Evolutionary conservation across 768 basidiomycete species (phyloP), one percentile per base, ranked within the genome.

Genomic region (Jaapia argillacea): DNA sequence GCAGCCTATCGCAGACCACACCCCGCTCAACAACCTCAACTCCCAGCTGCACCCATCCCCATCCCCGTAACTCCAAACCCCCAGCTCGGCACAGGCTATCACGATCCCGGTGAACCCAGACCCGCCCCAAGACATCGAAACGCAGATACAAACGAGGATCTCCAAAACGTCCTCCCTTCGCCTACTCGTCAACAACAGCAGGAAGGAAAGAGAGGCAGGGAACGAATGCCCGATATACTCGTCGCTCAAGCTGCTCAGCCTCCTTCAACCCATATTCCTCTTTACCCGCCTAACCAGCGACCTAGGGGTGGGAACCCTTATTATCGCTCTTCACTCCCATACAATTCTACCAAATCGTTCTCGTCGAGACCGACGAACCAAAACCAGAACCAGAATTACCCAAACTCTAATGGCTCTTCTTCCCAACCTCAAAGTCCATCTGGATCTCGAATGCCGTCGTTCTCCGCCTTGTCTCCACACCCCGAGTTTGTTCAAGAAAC

Each of bases 401-500:
- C n/a, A n/a, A n/a, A n/a, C n/a, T n/a, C n/a, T n/a, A n/a, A n/a
- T n/a, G 62, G 58, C 48, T 51, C 22, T 60, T 59, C 21, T 51
- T 62, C 26, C 53, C 62, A 63, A 42, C 60, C 60, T 27, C n/a
- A n/a, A n/a, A n/a, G n/a, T n/a, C n/a, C n/a, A n/a, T n/a, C n/a
- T n/a, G n/a, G n/a, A n/a, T n/a, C n/a, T n/a, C 66, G 66, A 43
- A 67, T 74, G 25, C 74, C 73, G 51, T 69, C 73, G 24, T 49
- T 70, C 16, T 74, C 71, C 54, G 63, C 60, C 24, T 56, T 47
- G 42, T 45, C 45, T 55, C 62, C 37, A 48, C 62, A 55, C 28
- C 56, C 53, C 42, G 59, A 55, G 20, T 81, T 78, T 51, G 54
- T 74, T 4, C 72, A 62, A 4, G 80, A 85, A 57, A 70, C 73